Percentiles rank a stretch among this genome's conserved stretches.
Evolutionary conservation across 2,329 filamentous ascomycete genomes (phyloP).

Genomic region (Fusarium sp.): DNA sequence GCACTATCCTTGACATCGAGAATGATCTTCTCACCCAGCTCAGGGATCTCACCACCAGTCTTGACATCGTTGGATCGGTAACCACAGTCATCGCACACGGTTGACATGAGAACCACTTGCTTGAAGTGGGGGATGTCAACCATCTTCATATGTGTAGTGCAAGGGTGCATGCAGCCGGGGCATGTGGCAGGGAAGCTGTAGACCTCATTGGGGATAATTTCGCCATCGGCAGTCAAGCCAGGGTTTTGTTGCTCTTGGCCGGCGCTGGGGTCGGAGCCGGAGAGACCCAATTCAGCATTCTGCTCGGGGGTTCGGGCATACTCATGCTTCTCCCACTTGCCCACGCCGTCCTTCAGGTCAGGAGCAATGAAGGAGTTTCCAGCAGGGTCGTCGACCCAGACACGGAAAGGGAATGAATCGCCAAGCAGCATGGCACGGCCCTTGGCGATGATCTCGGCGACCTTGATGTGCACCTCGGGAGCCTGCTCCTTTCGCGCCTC

Average conservation of each 20-base stretch:
- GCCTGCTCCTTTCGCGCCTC: constrained; percentile 81
- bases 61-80: constrained; percentile 98
- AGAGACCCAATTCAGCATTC: constrained; percentile 86
- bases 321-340: constrained; percentile 89
- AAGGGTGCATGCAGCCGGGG: constrained; percentile 88
- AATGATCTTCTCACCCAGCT: constrained; percentile 85
- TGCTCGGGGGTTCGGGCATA: constrained; percentile 87
- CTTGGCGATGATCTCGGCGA: constrained; percentile 80
- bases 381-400: constrained; percentile 89
- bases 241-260: constrained; percentile 67
- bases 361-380: constrained; percentile 98
- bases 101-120: constrained; percentile 96
- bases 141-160: constrained; percentile 98
- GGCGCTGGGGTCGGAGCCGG: constrained; percentile 69
- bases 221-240: constrained; percentile 67
- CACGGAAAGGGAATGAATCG: constrained; percentile 85
- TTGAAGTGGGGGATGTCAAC: constrained; percentile 98
- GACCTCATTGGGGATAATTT: constrained; percentile 93
- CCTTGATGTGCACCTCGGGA: constrained; percentile 82
- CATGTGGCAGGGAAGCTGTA: constrained; percentile 94
- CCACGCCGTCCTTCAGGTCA: constrained; percentile 80
- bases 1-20: constrained; percentile 75
- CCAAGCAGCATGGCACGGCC: constrained; percentile 83
- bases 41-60: constrained; percentile 92
- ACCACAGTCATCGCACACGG: constrained; percentile 90